These are phyloP conservation scores for Wallacemonas rigidus DNA, from an alignment of 208 protist genomes.

Conservation along the genomic window DNA sequence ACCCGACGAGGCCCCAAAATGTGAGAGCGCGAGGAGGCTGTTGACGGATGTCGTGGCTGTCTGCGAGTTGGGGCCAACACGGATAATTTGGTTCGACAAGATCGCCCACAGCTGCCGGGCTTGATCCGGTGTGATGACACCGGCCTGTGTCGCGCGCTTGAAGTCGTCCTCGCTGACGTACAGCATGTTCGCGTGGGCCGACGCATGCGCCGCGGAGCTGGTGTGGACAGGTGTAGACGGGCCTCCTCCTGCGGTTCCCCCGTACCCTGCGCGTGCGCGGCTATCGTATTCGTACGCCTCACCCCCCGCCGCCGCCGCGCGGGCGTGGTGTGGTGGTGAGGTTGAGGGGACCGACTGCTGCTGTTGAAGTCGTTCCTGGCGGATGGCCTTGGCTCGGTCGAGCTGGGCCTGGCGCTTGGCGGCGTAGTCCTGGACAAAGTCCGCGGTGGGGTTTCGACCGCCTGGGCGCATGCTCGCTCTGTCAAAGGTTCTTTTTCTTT, in stretches of 20 bases:
- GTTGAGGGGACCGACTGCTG: slow-evolving; percentile 7
- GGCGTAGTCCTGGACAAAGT: slow-evolving; percentile 90
- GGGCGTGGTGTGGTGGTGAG: not conserved
- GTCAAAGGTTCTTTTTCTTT: not conserved
- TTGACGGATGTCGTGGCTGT: slow-evolving; percentile 29
- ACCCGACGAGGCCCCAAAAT: slow-evolving; percentile 12
- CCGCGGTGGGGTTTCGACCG: slow-evolving; percentile 41
- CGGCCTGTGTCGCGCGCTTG: slow-evolving; percentile 61
- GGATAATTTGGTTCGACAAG: slow-evolving; percentile 79
- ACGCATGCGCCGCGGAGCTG: no score
- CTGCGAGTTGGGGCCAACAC: slow-evolving; percentile 35
- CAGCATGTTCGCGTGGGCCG: slow-evolving; percentile 28
- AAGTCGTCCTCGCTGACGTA: slow-evolving; percentile 78
- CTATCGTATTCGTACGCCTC: not conserved
- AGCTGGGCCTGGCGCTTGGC: slow-evolving; percentile 85
- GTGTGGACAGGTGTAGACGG: no score
- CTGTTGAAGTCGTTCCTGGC: slow-evolving; percentile 56
- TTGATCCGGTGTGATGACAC: slow-evolving; percentile 86
- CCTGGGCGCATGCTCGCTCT: slow-evolving; percentile 4
- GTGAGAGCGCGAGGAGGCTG: slow-evolving; percentile 47
- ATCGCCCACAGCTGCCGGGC: slow-evolving; percentile 87
- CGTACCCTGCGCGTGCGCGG: no score
- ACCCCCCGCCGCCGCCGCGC: not conserved
- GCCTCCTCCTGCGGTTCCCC: no score
- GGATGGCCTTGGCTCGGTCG: slow-evolving; percentile 70